Conservation (phyloP, 106 monocot genomes). For the Dendrobium chrysotoxum region DNA sequence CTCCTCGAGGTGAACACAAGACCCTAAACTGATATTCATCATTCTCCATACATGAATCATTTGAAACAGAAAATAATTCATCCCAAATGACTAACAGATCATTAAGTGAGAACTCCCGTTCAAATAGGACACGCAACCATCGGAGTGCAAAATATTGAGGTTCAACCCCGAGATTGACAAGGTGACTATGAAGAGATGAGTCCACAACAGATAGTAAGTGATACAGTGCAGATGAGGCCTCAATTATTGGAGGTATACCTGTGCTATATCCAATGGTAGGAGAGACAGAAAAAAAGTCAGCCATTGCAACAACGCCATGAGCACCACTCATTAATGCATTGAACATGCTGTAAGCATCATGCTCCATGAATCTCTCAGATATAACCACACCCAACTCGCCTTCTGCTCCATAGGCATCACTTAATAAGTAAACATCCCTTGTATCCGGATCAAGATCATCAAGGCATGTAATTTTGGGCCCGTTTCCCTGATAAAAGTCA, state of each 20-base stretch:
- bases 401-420: slow-evolving; percentile 80
- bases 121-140: slow-evolving; percentile 83
- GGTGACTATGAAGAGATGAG: slow-evolving; percentile 59
- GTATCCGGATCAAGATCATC: slow-evolving; percentile 59
- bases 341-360: slow-evolving; percentile 80
- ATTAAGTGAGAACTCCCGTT: slow-evolving; percentile 62
- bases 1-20: slow-evolving; percentile 50
- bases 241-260: slow-evolving; percentile 59
- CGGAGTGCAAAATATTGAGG: slow-evolving; percentile 81
- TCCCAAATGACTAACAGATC: slow-evolving; percentile 76
- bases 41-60: slow-evolving; percentile 22
- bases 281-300: slow-evolving; percentile 54
- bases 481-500: slow-evolving; percentile 1
- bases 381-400: slow-evolving; percentile 72
- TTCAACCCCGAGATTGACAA: slow-evolving; percentile 66
- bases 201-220: slow-evolving; percentile 59
- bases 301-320: slow-evolving; percentile 56
- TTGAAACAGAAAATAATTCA: slow-evolving; percentile 58
- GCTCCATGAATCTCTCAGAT: slow-evolving; percentile 83
- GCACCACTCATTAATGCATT: slow-evolving; percentile 65
- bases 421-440: slow-evolving; percentile 49
- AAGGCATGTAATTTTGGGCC: slow-evolving; percentile 19
- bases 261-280: slow-evolving; percentile 28
- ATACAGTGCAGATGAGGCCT: slow-evolving; percentile 66
- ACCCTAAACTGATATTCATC: slow-evolving; percentile 33